These are phyloP conservation scores for Salix udensis DNA, from an alignment of 345 rosid species.

Conservation along the genomic window DNA sequence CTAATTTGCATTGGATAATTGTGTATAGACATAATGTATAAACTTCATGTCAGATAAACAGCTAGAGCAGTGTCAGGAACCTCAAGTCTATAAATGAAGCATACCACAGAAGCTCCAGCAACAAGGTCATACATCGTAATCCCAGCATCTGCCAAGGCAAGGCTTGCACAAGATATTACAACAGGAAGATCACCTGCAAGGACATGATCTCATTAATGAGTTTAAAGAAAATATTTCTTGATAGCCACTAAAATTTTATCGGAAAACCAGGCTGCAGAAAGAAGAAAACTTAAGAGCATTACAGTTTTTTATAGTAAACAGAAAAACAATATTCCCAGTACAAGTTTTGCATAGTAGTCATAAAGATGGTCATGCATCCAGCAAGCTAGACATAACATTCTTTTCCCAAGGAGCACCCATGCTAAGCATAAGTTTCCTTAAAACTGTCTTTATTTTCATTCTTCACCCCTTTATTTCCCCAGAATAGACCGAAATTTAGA, in stretches of 20 bases:
- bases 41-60: neutral
- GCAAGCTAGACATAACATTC: neutral
- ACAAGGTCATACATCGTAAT: constrained; percentile 95
- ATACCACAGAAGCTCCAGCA: constrained; percentile 88
- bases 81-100: constrained; percentile 7
- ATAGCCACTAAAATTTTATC: neutral
- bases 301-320: neutral
- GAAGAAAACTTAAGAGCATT: neutral
- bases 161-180: constrained; percentile 88
- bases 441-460: neutral
- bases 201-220: neutral
- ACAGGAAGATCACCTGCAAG: constrained; percentile 84
- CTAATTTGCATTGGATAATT: neutral
- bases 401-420: neutral
- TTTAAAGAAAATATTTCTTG: neutral
- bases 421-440: neutral
- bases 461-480: neutral
- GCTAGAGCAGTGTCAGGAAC: neutral
- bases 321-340: neutral
- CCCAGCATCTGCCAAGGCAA: constrained; percentile 95
- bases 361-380: neutral
- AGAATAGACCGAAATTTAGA: neutral
- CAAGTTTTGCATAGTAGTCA: neutral
- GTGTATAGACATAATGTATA: neutral
- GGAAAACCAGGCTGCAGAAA: neutral